These are phyloP conservation scores for Ascochyta fabae DNA, from an alignment of 2,329 filamentous ascomycete species.

Conservation along the genomic window DNA sequence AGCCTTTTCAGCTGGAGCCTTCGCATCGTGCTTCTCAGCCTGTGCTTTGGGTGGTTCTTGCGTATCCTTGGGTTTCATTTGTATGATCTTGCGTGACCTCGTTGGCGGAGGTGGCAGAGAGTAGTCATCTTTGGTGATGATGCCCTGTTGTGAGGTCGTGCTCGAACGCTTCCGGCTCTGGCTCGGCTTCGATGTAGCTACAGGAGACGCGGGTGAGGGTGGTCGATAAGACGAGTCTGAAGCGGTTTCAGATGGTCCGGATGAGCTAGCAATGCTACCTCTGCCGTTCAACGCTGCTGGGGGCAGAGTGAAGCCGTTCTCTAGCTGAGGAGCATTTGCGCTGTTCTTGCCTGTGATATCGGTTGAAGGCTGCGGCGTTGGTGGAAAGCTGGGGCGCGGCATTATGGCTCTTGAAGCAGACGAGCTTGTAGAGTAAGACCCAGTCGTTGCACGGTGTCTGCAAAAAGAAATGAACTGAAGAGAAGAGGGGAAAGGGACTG, in stretches of 20 bases:
- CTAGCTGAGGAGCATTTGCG: slow-evolving; percentile 65
- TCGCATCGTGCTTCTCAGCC: slow-evolving; percentile 28
- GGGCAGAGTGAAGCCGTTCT: slow-evolving; percentile 75
- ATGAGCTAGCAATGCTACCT: slow-evolving; percentile 55
- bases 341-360: slow-evolving; percentile 78
- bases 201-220: slow-evolving; percentile 50
- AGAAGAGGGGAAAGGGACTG: slow-evolving; percentile 19
- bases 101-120: slow-evolving; percentile 90
- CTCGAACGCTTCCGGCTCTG: slow-evolving; percentile 43
- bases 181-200: slow-evolving; percentile 40
- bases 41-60: slow-evolving; percentile 33
- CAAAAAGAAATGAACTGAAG: slow-evolving; percentile 3
- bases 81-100: slow-evolving; percentile 92
- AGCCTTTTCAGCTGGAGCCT: slow-evolving; percentile 27
- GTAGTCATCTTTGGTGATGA: slow-evolving; percentile 68
- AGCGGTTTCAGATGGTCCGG: slow-evolving; percentile 54
- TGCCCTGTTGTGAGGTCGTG: slow-evolving; percentile 35
- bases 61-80: slow-evolving; percentile 77
- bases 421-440: slow-evolving; percentile 18
- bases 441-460: slow-evolving; percentile 17
- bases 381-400: slow-evolving; percentile 69
- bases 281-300: slow-evolving; percentile 70
- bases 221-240: slow-evolving; percentile 62
- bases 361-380: slow-evolving; percentile 79
- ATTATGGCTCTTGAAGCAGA: slow-evolving; percentile 54